Percentiles rank a stretch among this genome's conserved stretches.
phyloP scores from a whole-genome alignment of 441 rosid genomes.

The Populus hybrid region DNA sequence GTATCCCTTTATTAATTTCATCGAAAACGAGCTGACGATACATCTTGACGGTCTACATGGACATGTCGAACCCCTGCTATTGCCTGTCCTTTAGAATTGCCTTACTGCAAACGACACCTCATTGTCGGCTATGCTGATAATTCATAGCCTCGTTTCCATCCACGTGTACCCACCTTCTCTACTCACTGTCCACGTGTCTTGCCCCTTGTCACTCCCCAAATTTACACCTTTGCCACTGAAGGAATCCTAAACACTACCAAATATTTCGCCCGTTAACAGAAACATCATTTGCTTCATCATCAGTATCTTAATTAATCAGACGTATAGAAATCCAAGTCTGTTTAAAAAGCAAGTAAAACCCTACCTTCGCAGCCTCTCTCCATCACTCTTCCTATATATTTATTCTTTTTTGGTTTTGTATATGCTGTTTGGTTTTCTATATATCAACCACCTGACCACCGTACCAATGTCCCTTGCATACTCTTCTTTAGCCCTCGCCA shows the following conservation, averaged over 20 bases:
- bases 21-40: constrained; percentile 8
- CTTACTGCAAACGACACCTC: constrained; percentile 19
- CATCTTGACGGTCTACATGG: constrained; percentile 16
- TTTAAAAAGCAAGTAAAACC: constrained; percentile 6
- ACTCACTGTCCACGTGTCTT: constrained; percentile 33
- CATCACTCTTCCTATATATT: constrained; percentile 7
- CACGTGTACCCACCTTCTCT: constrained; percentile 32
- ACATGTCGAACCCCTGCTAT: constrained; percentile 27
- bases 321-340: constrained; percentile 3
- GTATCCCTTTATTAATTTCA: too few relatives aligned
- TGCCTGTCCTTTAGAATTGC: constrained; percentile 20
- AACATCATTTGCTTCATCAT: background rate
- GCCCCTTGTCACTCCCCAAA: background rate
- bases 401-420: constrained; percentile 7
- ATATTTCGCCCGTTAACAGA: background rate
- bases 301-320: constrained; percentile 16
- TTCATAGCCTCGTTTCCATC: background rate
- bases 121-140: constrained; percentile 25
- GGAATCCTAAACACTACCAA: background rate
- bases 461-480: constrained; percentile 27
- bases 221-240: constrained; percentile 5
- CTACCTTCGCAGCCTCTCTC: background rate
- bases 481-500: constrained; percentile 34
- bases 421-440: background rate
- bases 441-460: constrained; percentile 37